Percentiles rank a stretch among this genome's conserved stretches.
Conservation (phyloP, 2,329 filamentous ascomycete genomes). For the Aquanectria penicillioides region DNA sequence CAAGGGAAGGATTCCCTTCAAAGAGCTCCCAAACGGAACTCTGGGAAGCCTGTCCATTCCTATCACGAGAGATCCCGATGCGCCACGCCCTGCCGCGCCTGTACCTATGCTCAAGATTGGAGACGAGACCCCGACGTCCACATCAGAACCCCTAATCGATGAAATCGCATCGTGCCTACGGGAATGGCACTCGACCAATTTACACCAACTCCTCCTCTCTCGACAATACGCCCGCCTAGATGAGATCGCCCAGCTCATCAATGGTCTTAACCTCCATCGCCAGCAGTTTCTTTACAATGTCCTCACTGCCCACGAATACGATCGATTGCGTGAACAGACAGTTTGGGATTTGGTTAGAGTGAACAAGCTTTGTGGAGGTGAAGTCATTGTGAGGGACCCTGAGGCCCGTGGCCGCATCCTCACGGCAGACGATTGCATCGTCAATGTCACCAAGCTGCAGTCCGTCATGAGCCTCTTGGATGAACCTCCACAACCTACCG, state of each 20-base stretch:
- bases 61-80: conserved; percentile 70
- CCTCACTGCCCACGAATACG: conserved; percentile 85
- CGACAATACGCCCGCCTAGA: conserved; percentile 85
- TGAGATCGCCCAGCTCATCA: conserved; percentile 81
- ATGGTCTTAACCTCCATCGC: conserved; percentile 83
- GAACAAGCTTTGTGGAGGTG: conserved; percentile 92
- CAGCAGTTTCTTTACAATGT: conserved; percentile 95
- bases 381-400: conserved; percentile 94
- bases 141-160: conserved; percentile 90
- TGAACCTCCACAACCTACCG: conserved; percentile 74
- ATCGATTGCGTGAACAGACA: conserved; percentile 83
- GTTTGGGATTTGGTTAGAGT: conserved; percentile 95
- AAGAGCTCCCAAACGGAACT: conserved; percentile 52
- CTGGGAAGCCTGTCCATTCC: conserved; percentile 57
- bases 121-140: conserved; percentile 92
- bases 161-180: conserved; percentile 96
- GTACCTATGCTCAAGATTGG: conserved; percentile 98
- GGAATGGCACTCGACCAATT: conserved; percentile 98
- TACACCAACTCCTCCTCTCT: conserved; percentile 88
- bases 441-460: conserved; percentile 90
- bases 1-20: conserved; percentile 44
- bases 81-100: conserved; percentile 84
- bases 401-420: conserved; percentile 83
- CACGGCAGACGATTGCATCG: conserved; percentile 91
- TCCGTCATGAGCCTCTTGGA: conserved; percentile 96